Percentiles rank a stretch among this genome's conserved stretches.
phyloP scores from a whole-genome alignment of 805 yeast genomes.

The Candida sphagnicola region DNA sequence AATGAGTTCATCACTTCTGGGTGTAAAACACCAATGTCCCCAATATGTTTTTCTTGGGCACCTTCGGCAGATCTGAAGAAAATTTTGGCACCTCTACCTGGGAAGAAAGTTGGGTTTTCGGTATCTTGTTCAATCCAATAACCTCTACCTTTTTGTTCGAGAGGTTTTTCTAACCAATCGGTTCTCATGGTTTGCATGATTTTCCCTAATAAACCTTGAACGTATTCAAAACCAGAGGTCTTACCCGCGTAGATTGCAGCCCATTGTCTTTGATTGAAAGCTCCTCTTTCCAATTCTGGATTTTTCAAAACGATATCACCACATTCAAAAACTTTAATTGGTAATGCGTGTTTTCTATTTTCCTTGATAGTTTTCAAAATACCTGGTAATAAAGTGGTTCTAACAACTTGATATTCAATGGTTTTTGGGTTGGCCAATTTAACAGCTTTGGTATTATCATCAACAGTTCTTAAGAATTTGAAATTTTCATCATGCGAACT shows the following conservation, averaged over 20 bases:
- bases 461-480: constrained; percentile 70
- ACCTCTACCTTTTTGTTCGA: constrained; percentile 58
- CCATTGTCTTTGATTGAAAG: constrained; percentile 91
- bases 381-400: constrained; percentile 94
- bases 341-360: constrained; percentile 92
- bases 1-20: constrained; percentile 86
- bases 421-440: constrained; percentile 96
- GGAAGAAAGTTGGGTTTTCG: constrained; percentile 75
- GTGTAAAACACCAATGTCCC: constrained; percentile 90
- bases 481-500: constrained; percentile 98
- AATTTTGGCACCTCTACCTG: constrained; percentile 94
- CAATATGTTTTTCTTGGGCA: constrained; percentile 57
- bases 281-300: constrained; percentile 75
- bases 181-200: constrained; percentile 95
- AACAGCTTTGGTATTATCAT: constrained; percentile 77
- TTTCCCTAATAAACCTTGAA: constrained; percentile 92
- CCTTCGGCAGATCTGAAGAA: constrained; percentile 65
- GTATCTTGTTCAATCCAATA: constrained; percentile 79
- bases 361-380: constrained; percentile 91
- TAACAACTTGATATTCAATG: constrained; percentile 92
- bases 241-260: constrained; percentile 93
- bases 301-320: constrained; percentile 94
- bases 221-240: constrained; percentile 89
- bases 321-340: constrained; percentile 90
- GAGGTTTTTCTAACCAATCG: constrained; percentile 65